Conservation (phyloP, 192 early-diverging fungal species). For the Backusella macrospora region DNA sequence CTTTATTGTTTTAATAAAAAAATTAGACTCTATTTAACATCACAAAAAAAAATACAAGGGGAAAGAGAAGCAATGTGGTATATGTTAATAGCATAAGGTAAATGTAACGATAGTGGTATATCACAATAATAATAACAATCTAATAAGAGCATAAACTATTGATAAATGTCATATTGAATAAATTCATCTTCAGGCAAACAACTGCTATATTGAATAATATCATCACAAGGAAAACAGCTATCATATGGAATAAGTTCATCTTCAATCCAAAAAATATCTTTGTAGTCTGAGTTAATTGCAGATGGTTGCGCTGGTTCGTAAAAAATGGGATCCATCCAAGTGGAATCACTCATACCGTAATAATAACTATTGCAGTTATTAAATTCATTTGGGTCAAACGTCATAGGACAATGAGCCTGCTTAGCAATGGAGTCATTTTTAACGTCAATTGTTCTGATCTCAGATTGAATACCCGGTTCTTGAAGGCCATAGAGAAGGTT, state of each 20-base stretch:
- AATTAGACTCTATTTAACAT: not conserved
- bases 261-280: not conserved
- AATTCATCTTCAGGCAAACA: not conserved
- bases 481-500: not conserved
- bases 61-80: not conserved
- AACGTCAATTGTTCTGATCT: not conserved
- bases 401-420: not conserved
- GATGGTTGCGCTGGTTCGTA: not conserved
- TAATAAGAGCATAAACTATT: constrained; percentile 1
- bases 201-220: too few species aligned
- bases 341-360: not conserved
- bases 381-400: not conserved
- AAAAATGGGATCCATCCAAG: not conserved
- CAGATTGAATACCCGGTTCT: not conserved
- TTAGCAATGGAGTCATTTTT: not conserved
- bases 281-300: not conserved
- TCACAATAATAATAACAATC: constrained; percentile 5
- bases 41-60: not conserved
- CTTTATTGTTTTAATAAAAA: not conserved
- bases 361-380: not conserved
- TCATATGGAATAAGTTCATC: not conserved
- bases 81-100: constrained; percentile 9
- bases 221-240: not conserved
- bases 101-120: not conserved
- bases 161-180: not conserved